These are phyloP conservation scores for Chalaropsis ovoidea DNA, from an alignment of 2,329 filamentous ascomycete genomes.

Conservation along the genomic window DNA sequence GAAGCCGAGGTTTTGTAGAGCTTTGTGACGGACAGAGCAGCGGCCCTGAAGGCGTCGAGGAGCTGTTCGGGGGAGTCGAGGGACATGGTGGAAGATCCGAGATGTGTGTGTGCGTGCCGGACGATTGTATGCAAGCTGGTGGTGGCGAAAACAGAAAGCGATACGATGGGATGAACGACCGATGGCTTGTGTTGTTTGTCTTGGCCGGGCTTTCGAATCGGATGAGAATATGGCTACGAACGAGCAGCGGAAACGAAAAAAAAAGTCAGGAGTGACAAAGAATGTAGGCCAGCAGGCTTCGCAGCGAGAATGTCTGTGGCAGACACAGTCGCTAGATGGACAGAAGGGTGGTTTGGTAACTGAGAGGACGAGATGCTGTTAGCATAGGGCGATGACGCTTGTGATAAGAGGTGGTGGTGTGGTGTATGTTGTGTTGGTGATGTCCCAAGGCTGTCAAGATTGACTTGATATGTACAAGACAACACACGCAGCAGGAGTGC, in stretches of 20 bases:
- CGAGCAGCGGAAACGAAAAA: neutral
- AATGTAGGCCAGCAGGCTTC: neutral
- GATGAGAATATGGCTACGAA: neutral
- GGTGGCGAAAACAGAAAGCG: neutral
- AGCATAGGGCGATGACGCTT: neutral
- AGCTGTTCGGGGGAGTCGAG: slow-evolving; percentile 51
- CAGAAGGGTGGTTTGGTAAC: neutral
- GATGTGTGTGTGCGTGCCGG: neutral
- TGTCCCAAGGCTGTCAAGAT: neutral
- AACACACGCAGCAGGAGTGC: neutral
- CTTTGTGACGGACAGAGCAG: slow-evolving; percentile 87
- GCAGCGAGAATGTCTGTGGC: neutral
- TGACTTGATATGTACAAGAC: neutral
- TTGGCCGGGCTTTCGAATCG: neutral
- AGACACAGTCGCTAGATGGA: neutral
- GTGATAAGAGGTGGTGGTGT: neutral
- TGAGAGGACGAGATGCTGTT: neutral
- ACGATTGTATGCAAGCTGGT: neutral
- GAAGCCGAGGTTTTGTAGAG: slow-evolving; percentile 85
- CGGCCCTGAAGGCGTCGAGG: slow-evolving; percentile 81
- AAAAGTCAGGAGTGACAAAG: neutral
- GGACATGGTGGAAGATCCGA: slow-evolving; percentile 27
- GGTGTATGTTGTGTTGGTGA: neutral
- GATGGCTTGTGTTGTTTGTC: neutral
- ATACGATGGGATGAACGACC: slow-evolving; percentile 1